Base-by-base conservation (phyloP, 805 yeast genomes). In the Candida taoyuanica region DNA sequence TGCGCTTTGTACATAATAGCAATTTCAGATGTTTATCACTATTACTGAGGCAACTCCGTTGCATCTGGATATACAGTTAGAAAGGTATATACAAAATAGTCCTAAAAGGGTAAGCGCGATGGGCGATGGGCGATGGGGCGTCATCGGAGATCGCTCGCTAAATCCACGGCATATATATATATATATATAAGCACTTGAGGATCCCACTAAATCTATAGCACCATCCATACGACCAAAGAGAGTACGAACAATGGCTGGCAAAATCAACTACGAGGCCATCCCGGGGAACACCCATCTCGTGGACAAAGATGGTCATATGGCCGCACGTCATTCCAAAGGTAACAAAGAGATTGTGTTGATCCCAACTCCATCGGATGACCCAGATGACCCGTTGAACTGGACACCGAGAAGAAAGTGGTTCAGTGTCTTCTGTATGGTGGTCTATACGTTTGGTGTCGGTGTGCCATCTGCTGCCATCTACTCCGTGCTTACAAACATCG, bases 341-440 rank as follows among this genome's bases (percentile, higher is more conserved):
- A 49, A 53, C 19, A 47, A 56, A 7, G 62, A 61, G 20, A 68
- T 78, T 40, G 72, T 80, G 9, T 60, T 79, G 29, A 70, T 76
- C 31, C 87, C 88, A 18, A 74, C 74, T 9, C 88, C 88, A 1
- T 70, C 82, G 0, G 74, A 70, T 35, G 78, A 79, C 44, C 83
- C 85, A 6, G 74, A 79, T 47, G 88, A 81, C 50, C 86, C 86
- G 1, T 60, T 81, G 38, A 78, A 76, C 49, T 81, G 87, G 87
- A 36, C 73, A 3, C 57, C 49, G 18, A 43, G 49, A 27, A 65
- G 82, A 36, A 78, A 78, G 50, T 54, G 60, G 55, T 29, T 71
- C 25, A 68, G 70, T 30, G 60, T 73, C 37, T 59, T 70, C 32
- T 70, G 76, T 45, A 55, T 68, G 37, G 55, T 65, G 18, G 62